These are phyloP conservation scores for Bruguiera parviflora DNA, from an alignment of 345 rosid genomes.

Conservation along the genomic window DNA sequence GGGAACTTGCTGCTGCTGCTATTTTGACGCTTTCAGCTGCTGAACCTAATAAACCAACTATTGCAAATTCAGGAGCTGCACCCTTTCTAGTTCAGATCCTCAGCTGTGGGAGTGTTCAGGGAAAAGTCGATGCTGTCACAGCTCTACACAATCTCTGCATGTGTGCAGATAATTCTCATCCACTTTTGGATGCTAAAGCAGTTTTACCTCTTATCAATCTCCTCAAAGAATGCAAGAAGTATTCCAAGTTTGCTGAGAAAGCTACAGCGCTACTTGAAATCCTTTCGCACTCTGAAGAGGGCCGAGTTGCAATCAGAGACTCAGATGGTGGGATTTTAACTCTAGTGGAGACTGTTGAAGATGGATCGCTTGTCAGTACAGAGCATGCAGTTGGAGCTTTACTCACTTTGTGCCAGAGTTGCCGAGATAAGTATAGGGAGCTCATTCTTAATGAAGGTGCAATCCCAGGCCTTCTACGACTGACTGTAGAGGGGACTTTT, in stretches of 20 bases:
- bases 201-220: conserved; percentile 62
- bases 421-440: conserved; percentile 51
- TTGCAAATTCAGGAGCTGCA: conserved; percentile 58
- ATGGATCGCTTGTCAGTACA: conserved; percentile 62
- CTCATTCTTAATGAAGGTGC: conserved; percentile 78
- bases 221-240: conserved; percentile 69
- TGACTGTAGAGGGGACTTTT: conserved; percentile 63
- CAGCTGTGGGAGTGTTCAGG: conserved; percentile 66
- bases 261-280: conserved; percentile 60
- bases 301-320: conserved; percentile 47
- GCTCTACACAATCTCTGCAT: conserved; percentile 65
- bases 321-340: conserved; percentile 61
- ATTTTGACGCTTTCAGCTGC: conserved; percentile 74
- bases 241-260: conserved; percentile 74
- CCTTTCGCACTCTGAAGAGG: conserved; percentile 62
- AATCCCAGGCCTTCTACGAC: conserved; percentile 65
- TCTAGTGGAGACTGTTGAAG: conserved; percentile 69
- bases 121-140: conserved; percentile 75
- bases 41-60: conserved; percentile 56
- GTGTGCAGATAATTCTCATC: conserved; percentile 41
- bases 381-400: conserved; percentile 63
- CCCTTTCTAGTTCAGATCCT: conserved; percentile 68
- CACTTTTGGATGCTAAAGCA: conserved; percentile 51
- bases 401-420: conserved; percentile 54
- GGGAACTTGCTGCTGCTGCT: conserved; percentile 74